phyloP scores from a whole-genome alignment of 1,139 yeast species.

The Yamadazyma membranifaciens region DNA sequence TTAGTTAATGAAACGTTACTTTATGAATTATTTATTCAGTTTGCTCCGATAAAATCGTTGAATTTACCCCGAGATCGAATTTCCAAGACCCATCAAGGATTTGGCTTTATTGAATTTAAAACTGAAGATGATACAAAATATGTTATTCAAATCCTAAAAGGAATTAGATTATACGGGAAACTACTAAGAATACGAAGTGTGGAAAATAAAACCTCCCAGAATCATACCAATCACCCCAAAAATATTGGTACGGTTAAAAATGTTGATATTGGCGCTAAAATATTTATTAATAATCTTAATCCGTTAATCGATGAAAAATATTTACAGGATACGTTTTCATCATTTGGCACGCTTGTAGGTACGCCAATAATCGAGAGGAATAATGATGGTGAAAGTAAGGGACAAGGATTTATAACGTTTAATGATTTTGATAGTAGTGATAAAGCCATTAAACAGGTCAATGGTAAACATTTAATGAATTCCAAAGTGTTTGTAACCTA shows the following conservation, averaged over 20 bases:
- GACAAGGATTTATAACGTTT: constrained; percentile 62
- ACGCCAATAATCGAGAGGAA: constrained; percentile 57
- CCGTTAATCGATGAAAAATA: constrained; percentile 64
- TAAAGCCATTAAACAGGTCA: constrained; percentile 65
- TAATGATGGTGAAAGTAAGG: constrained; percentile 49
- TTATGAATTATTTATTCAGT: constrained; percentile 82
- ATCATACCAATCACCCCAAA: neutral
- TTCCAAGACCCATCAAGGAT: constrained; percentile 74
- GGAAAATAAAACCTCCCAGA: constrained; percentile 9
- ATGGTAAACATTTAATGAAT: constrained; percentile 71
- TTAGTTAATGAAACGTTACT: constrained; percentile 65
- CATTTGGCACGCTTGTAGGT: constrained; percentile 62
- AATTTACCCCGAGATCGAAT: constrained; percentile 81
- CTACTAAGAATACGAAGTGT: constrained; percentile 46
- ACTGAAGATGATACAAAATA: constrained; percentile 67
- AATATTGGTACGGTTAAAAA: neutral
- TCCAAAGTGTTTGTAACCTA: constrained; percentile 60
- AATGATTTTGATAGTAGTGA: constrained; percentile 71
- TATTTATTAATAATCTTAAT: constrained; percentile 73
- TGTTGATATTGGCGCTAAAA: constrained; percentile 66
- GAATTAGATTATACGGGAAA: constrained; percentile 64
- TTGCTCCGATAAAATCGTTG: constrained; percentile 72
- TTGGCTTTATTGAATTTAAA: constrained; percentile 79
- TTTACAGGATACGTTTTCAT: constrained; percentile 58
- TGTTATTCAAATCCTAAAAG: constrained; percentile 59